A percentile compares a stretch with the other conserved stretches of the same genome.
Evolutionary conservation across 306 rosid species (phyloP).

Genomic region (Vigna radiata): DNA sequence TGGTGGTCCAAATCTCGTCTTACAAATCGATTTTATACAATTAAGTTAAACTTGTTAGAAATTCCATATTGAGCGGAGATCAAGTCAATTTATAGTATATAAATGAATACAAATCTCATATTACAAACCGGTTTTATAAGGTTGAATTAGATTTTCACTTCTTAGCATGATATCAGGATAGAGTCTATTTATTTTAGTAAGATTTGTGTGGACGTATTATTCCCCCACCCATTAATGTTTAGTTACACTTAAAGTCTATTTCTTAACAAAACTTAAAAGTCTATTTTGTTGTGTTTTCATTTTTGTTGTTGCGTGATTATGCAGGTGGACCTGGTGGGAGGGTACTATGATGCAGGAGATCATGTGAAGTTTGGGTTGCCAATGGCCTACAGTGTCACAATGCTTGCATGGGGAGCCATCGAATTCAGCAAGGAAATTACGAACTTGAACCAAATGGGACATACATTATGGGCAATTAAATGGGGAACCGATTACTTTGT

Average conservation of each 20-base stretch:
- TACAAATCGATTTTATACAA: too few relatives aligned
- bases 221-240: too few relatives aligned
- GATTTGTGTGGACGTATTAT: too few relatives aligned
- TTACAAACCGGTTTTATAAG: too few relatives aligned
- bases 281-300: not conserved
- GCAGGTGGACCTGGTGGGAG: slow-evolving; percentile 88
- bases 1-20: too few relatives aligned
- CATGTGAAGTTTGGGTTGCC: slow-evolving; percentile 92
- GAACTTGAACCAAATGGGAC: slow-evolving; percentile 62
- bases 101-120: accelerated
- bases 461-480: slow-evolving; percentile 70
- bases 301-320: slow-evolving; percentile 19
- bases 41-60: too few relatives aligned
- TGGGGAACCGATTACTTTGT: slow-evolving; percentile 91
- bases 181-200: too few relatives aligned
- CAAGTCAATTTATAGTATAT: too few relatives aligned
- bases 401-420: slow-evolving; percentile 88
- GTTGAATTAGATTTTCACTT: too few relatives aligned
- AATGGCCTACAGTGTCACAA: slow-evolving; percentile 81
- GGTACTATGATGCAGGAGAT: slow-evolving; percentile 96
- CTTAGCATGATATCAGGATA: accelerated
- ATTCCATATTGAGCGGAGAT: accelerated
- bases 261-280: too few relatives aligned
- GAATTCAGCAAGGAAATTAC: slow-evolving; percentile 75
- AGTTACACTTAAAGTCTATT: too few relatives aligned